A percentile compares a stretch with the other conserved stretches of the same genome.
phyloP scores from a whole-genome alignment of 345 rosid genomes.

The Sisymbrium irio region DNA sequence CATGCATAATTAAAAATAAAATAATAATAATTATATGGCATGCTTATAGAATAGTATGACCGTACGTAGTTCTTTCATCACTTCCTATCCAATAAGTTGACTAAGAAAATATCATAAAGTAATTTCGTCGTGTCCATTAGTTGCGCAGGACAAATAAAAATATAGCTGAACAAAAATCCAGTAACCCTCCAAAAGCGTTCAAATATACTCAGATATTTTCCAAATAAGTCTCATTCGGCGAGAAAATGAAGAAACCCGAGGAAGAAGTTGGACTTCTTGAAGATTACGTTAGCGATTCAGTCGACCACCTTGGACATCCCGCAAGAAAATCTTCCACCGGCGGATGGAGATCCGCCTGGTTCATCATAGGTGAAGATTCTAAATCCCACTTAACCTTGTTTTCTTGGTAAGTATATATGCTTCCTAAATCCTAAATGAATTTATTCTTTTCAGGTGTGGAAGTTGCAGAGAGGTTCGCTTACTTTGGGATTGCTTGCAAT shows the following conservation, averaged over 20 bases:
- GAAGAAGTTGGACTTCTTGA: constrained; percentile 20
- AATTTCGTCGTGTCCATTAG: not conserved
- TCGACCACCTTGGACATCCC: constrained; percentile 21
- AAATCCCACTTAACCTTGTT: not conserved
- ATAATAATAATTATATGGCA: not conserved
- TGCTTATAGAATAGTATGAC: not conserved
- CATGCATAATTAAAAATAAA: not conserved
- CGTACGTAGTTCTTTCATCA: not conserved
- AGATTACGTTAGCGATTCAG: constrained; percentile 27
- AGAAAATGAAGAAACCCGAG: constrained; percentile 13
- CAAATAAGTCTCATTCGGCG: not conserved
- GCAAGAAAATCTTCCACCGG: constrained; percentile 32
- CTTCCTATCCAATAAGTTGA: not conserved
- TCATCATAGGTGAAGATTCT: constrained; percentile 24
- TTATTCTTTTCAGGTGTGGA: constrained; percentile 33
- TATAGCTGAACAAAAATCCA: not conserved
- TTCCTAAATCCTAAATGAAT: not conserved
- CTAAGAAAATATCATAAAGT: not conserved
- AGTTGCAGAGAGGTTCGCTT: constrained; percentile 51
- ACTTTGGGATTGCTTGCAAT: constrained; percentile 42
- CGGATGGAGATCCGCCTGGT: constrained; percentile 34
- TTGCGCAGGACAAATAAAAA: not conserved
- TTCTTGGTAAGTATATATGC: too few relatives aligned
- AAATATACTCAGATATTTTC: not conserved
- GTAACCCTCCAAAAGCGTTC: not conserved